Evolutionary conservation across 208 protist genomes (phyloP).

Genomic region (Phytomonas sp.): DNA sequence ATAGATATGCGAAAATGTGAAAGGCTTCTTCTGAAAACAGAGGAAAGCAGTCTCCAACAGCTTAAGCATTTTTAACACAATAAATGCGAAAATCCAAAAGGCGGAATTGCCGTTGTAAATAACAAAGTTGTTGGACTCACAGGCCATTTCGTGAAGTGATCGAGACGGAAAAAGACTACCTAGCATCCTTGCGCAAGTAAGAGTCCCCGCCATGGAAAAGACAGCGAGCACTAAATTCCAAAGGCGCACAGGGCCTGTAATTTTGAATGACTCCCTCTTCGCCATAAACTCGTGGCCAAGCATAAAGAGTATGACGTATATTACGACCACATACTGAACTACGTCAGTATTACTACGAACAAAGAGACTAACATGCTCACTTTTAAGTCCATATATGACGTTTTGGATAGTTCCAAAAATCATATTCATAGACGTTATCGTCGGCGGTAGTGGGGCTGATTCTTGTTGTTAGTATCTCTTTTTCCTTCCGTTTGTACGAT

Average conservation of each 20-base stretch:
- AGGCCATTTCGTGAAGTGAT: constrained; percentile 30
- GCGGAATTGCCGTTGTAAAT: constrained; percentile 40
- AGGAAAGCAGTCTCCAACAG: constrained; percentile 67
- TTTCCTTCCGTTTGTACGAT: neutral
- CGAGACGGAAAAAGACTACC: constrained; percentile 17
- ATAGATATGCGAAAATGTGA: constrained; percentile 67
- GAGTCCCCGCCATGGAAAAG: constrained; percentile 50
- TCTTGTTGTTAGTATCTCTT: neutral
- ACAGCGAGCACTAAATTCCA: constrained; percentile 66
- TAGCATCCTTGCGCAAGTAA: constrained; percentile 30
- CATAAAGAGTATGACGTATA: constrained; percentile 25
- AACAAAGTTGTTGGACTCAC: constrained; percentile 25
- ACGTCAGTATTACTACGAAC: constrained; percentile 30
- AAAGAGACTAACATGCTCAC: constrained; percentile 16
- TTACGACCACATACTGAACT: constrained; percentile 18
- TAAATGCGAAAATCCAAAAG: constrained; percentile 57
- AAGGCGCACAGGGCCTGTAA: constrained; percentile 25
- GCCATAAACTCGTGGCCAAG: constrained; percentile 20
- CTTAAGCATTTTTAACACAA: constrained; percentile 61
- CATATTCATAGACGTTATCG: neutral
- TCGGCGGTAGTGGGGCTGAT: neutral
- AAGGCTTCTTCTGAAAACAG: constrained; percentile 48
- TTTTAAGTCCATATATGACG: constrained; percentile 21
- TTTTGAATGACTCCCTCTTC: constrained; percentile 24
- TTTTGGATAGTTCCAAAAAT: constrained; percentile 3